Evolutionary conservation across 164 flowering plant genomes (phyloP), one percentile per base, ranked within the genome.

Genomic region (Warburgia ugandensis): DNA sequence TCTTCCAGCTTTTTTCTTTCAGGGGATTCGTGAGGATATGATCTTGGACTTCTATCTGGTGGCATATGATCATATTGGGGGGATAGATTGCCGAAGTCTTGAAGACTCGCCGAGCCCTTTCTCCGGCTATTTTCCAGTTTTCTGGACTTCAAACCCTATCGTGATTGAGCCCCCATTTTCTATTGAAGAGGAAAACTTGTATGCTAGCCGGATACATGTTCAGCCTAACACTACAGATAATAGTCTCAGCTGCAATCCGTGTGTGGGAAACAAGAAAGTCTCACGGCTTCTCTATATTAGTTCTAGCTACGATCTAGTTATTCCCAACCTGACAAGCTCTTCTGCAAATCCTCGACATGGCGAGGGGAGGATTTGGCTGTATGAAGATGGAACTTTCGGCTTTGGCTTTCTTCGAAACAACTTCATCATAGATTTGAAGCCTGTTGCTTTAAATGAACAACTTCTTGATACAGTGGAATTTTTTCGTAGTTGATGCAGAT

Each of bases 331-430:
- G 21, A 72, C 71, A 2, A 80, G 64, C 45, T 55, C 74, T 33
- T 23, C 68, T 32, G 51, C 58, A 27, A 63, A 73, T 62, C 64
- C 74, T 36, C 56, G 64, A 53, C 64, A 63, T 10, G 73, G 56
- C 13, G 94, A 83, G 58, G 96, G 96, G 30, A 78, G 96, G 71
- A 73, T 87, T 52, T 87, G 98, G 98, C 86, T 66, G 67, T 91
- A 91, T 55, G 36, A 37, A 9, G 61, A 78, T 72, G 96, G 96
- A 36, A 78, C 83, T 10, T 83, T 85, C 60, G 95, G 95, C 16
- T 87, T 83, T 73, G 96, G 96, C n/a, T 83, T 87, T 67, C 77
- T 87, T 21, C 64, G 83, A 27, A 75, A 85, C 56, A 65, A 75
- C 58, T 73, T 70, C 52, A 71, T 80, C 38, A 60, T 81, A 44